These are phyloP conservation scores for Nakazawaea wyomingensis DNA, from an alignment of 805 yeast species.

Conservation along the genomic window DNA sequence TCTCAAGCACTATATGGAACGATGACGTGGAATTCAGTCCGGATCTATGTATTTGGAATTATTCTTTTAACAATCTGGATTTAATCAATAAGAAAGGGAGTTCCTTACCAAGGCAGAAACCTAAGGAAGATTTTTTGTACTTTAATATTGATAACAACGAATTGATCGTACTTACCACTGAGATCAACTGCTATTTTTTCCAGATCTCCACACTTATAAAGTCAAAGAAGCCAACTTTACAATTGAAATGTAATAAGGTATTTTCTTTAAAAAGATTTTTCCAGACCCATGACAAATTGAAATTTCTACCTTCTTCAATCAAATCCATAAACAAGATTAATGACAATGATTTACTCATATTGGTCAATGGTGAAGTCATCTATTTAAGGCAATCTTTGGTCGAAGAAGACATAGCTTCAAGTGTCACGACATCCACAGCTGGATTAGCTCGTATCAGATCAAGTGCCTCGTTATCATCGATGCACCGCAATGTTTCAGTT, in stretches of 20 bases:
- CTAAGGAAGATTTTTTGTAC: conserved; percentile 18
- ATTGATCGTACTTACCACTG: conserved; percentile 26
- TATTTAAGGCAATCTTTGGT: conserved; percentile 18
- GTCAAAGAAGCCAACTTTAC: conserved; percentile 4
- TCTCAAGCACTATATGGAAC: conserved; percentile 22
- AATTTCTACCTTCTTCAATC: conserved; percentile 10
- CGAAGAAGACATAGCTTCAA: conserved; percentile 12
- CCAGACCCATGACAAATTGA: conserved; percentile 2
- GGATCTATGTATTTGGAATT: conserved; percentile 28
- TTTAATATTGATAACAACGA: conserved; percentile 26
- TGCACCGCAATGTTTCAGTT: conserved; percentile 14
- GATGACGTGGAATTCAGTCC: conserved; percentile 20
- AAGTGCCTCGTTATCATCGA: conserved; percentile 15
- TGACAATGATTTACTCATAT: conserved; percentile 25
- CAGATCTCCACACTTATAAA: conserved; percentile 3
- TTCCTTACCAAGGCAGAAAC: conserved; percentile 2
- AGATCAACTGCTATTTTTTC: conserved; percentile 25
- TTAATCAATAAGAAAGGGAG: conserved; percentile 17
- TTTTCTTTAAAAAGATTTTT: conserved; percentile 12
- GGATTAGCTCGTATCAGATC: conserved; percentile 10
- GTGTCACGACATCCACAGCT: conserved; percentile 6
- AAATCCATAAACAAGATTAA: conserved; percentile 22
- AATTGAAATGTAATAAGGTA: conserved; percentile 11
- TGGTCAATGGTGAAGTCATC: conserved; percentile 24
- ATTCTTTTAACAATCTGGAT: conserved; percentile 24